phyloP scores from a whole-genome alignment of 768 basidiomycete species.

The Obba rivulosa region DNA sequence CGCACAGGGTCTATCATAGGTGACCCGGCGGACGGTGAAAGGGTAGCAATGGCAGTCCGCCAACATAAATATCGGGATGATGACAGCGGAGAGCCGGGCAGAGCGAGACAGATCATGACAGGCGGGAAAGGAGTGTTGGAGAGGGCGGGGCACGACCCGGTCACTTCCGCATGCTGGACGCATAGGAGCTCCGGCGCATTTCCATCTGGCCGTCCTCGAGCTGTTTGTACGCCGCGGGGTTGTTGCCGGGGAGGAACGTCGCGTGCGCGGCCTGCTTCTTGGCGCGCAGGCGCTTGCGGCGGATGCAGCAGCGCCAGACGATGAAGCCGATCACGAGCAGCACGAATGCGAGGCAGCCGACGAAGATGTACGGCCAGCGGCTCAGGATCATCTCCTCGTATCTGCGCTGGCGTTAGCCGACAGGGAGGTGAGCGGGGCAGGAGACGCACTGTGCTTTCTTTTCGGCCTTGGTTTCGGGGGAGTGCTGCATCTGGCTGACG shows the following conservation, averaged over 20 bases:
- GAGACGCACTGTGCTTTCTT: conserved; percentile 22
- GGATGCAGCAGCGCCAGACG: conserved; percentile 26
- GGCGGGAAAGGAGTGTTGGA: too few relatives aligned
- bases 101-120: too few relatives aligned
- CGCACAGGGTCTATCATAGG: too few relatives aligned
- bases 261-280: conserved; percentile 5
- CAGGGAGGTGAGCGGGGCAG: background rate
- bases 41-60: too few relatives aligned
- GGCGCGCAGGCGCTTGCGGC: conserved; percentile 12
- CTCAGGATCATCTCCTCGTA: conserved; percentile 25
- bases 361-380: conserved; percentile 27
- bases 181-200: conserved; percentile 6
- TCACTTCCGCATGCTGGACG: too few relatives aligned
- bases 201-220: conserved; percentile 12
- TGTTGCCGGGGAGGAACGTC: conserved; percentile 7
- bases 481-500: conserved; percentile 48
- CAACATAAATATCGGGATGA: too few relatives aligned
- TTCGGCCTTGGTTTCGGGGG: conserved; percentile 35
- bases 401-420: conserved; percentile 4
- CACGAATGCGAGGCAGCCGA: conserved; percentile 25
- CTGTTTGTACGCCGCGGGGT: conserved; percentile 10
- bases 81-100: too few relatives aligned
- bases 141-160: too few relatives aligned
- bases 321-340: conserved; percentile 21
- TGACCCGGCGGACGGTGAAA: too few relatives aligned